These are phyloP conservation scores for Chiua virens DNA, from an alignment of 768 basidiomycete genomes.

Conservation along the genomic window DNA sequence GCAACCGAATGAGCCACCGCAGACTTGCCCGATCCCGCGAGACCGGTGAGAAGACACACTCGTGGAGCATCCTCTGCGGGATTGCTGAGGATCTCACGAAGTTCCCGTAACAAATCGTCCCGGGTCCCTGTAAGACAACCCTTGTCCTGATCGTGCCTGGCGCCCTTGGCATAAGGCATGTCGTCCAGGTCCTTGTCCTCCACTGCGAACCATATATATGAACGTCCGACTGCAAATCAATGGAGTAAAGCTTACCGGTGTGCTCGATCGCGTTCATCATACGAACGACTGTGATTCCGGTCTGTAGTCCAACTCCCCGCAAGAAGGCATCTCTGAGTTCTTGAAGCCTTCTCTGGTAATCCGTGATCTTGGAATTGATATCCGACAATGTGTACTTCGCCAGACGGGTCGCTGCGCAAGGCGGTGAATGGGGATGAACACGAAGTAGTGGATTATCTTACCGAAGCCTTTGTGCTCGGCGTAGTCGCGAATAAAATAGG, in stretches of 20 bases:
- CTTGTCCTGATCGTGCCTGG: neutral
- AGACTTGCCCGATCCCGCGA: no score
- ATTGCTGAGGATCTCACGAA: no score
- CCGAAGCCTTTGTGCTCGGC: no score
- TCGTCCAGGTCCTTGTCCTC: neutral
- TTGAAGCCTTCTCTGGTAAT: neutral
- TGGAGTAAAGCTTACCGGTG: neutral
- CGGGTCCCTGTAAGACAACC: neutral
- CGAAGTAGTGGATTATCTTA: no score
- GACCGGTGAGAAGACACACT: no score
- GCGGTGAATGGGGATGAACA: no score
- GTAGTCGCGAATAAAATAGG: no score
- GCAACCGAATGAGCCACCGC: no score
- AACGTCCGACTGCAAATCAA: neutral
- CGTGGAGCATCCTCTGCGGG: no score
- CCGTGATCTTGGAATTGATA: neutral
- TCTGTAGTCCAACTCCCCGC: neutral
- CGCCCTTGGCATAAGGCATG: slow-evolving; percentile 6
- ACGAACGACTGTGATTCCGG: no score
- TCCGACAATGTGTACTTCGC: neutral
- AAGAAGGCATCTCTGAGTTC: neutral
- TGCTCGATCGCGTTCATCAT: neutral
- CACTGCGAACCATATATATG: neutral
- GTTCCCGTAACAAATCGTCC: neutral
- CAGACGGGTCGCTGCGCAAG: neutral